Evolutionary conservation across 75 land plant species (phyloP), one percentile per base, ranked within the genome.

Genomic region (Sequoiadendron giganteum): DNA sequence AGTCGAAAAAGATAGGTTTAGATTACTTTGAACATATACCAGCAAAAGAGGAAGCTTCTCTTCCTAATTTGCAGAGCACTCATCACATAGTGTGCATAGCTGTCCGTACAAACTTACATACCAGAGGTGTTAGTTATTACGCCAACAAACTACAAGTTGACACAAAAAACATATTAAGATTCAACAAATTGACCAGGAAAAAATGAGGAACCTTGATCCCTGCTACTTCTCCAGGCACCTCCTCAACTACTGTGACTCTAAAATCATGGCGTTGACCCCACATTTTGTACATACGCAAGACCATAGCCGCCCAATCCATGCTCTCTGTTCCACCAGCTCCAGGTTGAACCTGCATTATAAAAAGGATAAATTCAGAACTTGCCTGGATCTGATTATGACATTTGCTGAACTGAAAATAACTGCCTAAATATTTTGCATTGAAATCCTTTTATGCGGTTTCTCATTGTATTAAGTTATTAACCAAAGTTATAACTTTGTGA

Each of bases 281-380:
- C 83, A 86, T 81, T 83, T 88, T 94, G 87, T 98, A 98, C 99
- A 98, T 98, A 42, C 96, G 95, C 90, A 98, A 87, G 34, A 98
- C 92, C 98, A 98, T 98, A 54, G 97, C 87, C 47, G 99, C 99
- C 98, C 98, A 98, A 82, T 98, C 99, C 96, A 95, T 98, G 89
- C 99, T 98, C 87, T 98, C 99, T 47, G 96, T 94, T 73, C 99
- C 99, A 16, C 99, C 99, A 89, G 99, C 99, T 83, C 99, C 99
- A 58, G 99, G 97, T 92, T 98, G 99, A 76, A 98, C 96, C 99
- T 98, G 88, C 28, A 85, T 48, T 16, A 86, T 21, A 75, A 43
- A 43, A 43, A n/a, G 52, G 14, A 10, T 21, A 28, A 45, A 30
- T 25, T 82, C 32, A 47, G 34, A 82, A 10, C 28, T 82, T 82